phyloP scores from a whole-genome alignment of 805 yeast species.

The Candida patagonica region DNA sequence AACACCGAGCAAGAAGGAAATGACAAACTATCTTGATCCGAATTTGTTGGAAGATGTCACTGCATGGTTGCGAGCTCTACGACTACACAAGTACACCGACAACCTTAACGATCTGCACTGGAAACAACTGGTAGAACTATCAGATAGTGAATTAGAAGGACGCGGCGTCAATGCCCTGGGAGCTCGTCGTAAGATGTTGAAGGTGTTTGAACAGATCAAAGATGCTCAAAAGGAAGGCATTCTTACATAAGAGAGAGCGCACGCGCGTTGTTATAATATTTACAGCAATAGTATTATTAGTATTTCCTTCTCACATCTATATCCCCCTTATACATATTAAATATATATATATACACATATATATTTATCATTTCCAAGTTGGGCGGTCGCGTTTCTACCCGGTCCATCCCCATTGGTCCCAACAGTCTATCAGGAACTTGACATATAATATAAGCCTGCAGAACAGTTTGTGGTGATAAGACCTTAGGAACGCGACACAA shows the following conservation, averaged over 20 bases:
- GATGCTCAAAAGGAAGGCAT: slow-evolving; percentile 36
- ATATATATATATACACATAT: too few species aligned
- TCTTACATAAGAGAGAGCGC: neutral
- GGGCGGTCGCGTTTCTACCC: too few species aligned
- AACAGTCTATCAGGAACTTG: too few species aligned
- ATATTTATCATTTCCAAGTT: too few species aligned
- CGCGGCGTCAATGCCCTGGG: slow-evolving; percentile 92
- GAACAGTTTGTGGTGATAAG: too few species aligned
- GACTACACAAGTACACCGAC: slow-evolving; percentile 91
- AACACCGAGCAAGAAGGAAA: slow-evolving; percentile 34
- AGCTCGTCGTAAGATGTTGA: slow-evolving; percentile 85
- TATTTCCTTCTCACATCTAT: too few species aligned
- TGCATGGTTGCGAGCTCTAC: slow-evolving; percentile 79
- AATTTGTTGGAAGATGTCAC: slow-evolving; percentile 63
- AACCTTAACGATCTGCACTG: slow-evolving; percentile 67
- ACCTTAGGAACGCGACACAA: too few species aligned
- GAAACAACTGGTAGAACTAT: slow-evolving; percentile 64
- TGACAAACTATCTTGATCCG: slow-evolving; percentile 20
- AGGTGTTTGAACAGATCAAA: slow-evolving; percentile 80
- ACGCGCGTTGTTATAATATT: too few species aligned
- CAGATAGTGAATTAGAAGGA: slow-evolving; percentile 59
- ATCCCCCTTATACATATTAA: too few species aligned
- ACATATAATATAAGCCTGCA: too few species aligned
- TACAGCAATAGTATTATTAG: too few species aligned
- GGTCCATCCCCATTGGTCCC: too few species aligned